Percentiles rank a stretch among this genome's conserved stretches.
Conservation (phyloP, 2,329 filamentous ascomycete genomes). For the Aspergillus pseudotamarii region DNA sequence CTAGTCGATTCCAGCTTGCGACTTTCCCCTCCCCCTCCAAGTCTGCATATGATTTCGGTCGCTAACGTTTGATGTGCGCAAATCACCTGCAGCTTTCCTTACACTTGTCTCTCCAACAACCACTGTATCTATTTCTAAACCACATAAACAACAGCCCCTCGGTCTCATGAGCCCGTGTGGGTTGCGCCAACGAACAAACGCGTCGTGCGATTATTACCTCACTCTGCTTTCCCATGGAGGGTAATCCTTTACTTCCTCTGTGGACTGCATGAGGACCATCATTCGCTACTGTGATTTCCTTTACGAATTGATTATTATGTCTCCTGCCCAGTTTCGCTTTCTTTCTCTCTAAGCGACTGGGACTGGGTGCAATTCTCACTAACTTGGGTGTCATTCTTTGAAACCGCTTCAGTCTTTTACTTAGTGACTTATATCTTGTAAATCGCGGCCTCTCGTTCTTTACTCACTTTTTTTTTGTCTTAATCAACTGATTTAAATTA, state of each 20-base stretch:
- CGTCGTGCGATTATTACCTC: slow-evolving; percentile 13
- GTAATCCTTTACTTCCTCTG: slow-evolving; percentile 20
- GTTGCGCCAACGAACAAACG: slow-evolving; percentile 8
- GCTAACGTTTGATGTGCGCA: slow-evolving; percentile 19
- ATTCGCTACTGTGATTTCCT: slow-evolving; percentile 18
- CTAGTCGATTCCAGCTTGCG: not conserved
- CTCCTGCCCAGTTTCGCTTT: slow-evolving; percentile 8
- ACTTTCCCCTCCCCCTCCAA: not conserved
- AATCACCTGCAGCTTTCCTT: slow-evolving; percentile 22
- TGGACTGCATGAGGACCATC: slow-evolving; percentile 21
- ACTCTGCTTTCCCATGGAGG: slow-evolving; percentile 25
- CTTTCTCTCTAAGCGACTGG: slow-evolving; percentile 11
- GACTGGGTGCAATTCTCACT: not conserved
- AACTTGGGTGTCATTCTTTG: slow-evolving; percentile 8
- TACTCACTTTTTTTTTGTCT: slow-evolving; percentile 5
- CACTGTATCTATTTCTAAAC: slow-evolving; percentile 2
- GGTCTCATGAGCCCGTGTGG: slow-evolving; percentile 5
- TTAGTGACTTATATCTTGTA: not conserved
- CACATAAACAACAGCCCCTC: slow-evolving; percentile 9
- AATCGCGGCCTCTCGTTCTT: slow-evolving; percentile 5
- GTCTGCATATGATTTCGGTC: slow-evolving; percentile 12
- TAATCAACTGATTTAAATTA: slow-evolving; percentile 5
- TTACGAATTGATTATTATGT: slow-evolving; percentile 19
- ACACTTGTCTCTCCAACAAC: slow-evolving; percentile 11
- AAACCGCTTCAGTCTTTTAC: slow-evolving; percentile 7